Evolutionary conservation across 2,329 filamentous ascomycete genomes (phyloP).

Genomic region (Coniochaeta prunicola): DNA sequence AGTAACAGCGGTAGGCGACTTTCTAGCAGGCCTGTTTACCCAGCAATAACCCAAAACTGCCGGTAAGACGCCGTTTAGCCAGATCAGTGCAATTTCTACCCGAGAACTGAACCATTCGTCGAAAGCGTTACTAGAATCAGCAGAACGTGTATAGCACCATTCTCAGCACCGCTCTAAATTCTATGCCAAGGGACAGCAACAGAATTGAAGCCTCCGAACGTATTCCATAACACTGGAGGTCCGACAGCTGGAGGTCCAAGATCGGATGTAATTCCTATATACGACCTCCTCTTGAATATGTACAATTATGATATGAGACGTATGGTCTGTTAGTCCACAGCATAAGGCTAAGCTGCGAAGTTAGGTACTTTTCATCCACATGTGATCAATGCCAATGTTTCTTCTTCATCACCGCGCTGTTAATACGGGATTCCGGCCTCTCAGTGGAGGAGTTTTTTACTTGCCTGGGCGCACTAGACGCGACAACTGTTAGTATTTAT

Average conservation of each 20-base stretch:
- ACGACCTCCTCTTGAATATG: slow-evolving; percentile 2
- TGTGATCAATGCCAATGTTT: not conserved
- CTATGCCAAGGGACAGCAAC: not conserved
- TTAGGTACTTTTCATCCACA: not conserved
- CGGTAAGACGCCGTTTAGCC: not conserved
- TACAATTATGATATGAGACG: slow-evolving; percentile 2
- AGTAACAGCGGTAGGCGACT: not conserved
- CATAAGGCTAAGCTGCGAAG: not conserved
- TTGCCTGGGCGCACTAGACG: not conserved
- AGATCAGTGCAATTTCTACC: not conserved
- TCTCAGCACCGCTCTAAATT: not conserved
- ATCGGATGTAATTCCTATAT: not conserved
- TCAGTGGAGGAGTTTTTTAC: not conserved
- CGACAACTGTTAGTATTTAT: not conserved
- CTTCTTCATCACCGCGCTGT: not conserved
- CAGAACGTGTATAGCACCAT: not conserved
- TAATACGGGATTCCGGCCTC: not conserved
- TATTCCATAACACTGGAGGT: not conserved
- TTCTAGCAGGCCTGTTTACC: not conserved
- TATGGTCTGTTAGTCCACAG: not conserved
- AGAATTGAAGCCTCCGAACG: not conserved
- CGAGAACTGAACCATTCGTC: not conserved
- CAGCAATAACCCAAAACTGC: not conserved
- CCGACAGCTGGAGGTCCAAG: not conserved
- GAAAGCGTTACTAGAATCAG: not conserved